Evolutionary conservation across 2,329 filamentous ascomycete genomes (phyloP), one percentile per base, ranked within the genome.

Genomic region (Arthrobotrys conoides): DNA sequence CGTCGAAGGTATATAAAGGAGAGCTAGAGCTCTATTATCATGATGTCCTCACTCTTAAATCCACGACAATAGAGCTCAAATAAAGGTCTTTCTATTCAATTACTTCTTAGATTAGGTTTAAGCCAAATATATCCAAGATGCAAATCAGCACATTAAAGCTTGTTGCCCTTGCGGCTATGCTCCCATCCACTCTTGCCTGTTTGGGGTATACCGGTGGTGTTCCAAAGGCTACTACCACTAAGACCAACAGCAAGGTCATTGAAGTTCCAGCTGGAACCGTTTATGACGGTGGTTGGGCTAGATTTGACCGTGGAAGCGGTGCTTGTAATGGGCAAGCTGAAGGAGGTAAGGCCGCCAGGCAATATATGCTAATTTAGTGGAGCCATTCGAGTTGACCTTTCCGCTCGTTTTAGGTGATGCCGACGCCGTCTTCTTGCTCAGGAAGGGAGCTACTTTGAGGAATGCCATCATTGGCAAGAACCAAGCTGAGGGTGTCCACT

Each of bases 271-370:
- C 83, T 4, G 83, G 83, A 3, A 61, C 83, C 53, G 82, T 82
- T n/a, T 85, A 82, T 66, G 84, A 85, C 66, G 84, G 82, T 46
- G 81, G 82, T 46, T 84, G 83, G 84, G 82, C 82, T 16, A 83
- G 83, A 73, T 86, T 84, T 69, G 85, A 86, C 77, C 84, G 84
- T 46, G 84, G 85, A 27, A 81, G 82, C 4, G 85, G 84, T 22
- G 84, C 84, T 68, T 87, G 87, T 83, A 84, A 82, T 20, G 84
- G 83, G 18, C 85, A 87, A 68, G 81, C 81, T 9, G 86, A 87
- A 81, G 86, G 86, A 70, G 83, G 83, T 83, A 68, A 71, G 57
- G 6, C 38, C 2, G 10, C 18, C n/a, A 46, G 61, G 1, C 18
- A 18, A n/a, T 16, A 30, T 27, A 5, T 5, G 30, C 22, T 49